These are phyloP conservation scores for Grifola frondosa DNA, from an alignment of 1,284 basidiomycete genomes.

Conservation along the genomic window DNA sequence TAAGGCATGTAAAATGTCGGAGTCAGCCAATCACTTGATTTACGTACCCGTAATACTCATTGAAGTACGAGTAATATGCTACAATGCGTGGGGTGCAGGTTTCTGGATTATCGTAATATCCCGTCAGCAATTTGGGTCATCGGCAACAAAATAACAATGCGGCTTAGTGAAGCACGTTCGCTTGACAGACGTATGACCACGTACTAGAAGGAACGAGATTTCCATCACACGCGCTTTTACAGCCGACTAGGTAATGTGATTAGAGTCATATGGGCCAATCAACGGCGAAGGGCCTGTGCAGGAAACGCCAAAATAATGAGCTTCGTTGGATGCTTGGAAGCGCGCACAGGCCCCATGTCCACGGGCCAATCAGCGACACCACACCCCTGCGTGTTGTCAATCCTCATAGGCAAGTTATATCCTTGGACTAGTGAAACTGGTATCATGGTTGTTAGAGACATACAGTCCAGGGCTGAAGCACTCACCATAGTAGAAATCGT, in stretches of 20 bases:
- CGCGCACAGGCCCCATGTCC: constrained; percentile 40
- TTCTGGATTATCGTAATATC: constrained; percentile 37
- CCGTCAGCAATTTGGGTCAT: constrained; percentile 47
- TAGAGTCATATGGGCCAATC: constrained; percentile 36
- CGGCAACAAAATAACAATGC: no score
- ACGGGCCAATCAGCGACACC: constrained; percentile 40
- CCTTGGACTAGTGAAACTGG: constrained; percentile 43
- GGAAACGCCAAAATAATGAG: no score
- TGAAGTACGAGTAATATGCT: constrained; percentile 47
- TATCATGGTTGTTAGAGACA: no score
- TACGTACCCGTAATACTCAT: constrained; percentile 25
- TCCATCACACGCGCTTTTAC: constrained; percentile 43
- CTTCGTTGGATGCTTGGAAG: no score
- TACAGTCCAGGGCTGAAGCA: no score
- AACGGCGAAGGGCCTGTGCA: constrained; percentile 36
- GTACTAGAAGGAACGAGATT: constrained; percentile 36
- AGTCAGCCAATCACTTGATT: not conserved
- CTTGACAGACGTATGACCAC: constrained; percentile 3
- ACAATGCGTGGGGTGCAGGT: constrained; percentile 45
- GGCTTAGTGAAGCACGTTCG: not conserved
- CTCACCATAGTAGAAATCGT: constrained; percentile 43
- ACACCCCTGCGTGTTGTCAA: constrained; percentile 43
- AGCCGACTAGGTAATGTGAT: constrained; percentile 42
- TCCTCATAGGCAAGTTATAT: constrained; percentile 41
- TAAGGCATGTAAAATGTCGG: constrained; percentile 18